Conservation (phyloP, 192 early-diverging fungal species). For the Podila verticillata region DNA sequence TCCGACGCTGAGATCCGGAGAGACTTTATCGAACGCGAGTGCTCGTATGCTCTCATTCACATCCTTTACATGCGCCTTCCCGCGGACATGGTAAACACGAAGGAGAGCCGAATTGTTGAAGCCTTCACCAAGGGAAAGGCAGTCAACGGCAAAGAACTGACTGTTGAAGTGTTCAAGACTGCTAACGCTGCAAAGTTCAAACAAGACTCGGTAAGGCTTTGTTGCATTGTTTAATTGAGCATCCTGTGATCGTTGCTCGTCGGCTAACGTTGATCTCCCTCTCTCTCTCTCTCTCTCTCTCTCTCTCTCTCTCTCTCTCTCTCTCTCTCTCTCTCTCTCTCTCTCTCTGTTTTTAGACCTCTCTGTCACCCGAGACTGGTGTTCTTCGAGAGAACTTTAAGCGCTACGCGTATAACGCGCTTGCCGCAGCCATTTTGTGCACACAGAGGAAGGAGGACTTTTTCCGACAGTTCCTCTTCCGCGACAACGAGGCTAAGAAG, state of each 20-base stretch:
- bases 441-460: conserved; percentile 67
- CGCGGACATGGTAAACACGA: conserved; percentile 46
- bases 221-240: not conserved
- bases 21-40: conserved; percentile 42
- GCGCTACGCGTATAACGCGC: conserved; percentile 66
- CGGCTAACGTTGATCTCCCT: too few species aligned
- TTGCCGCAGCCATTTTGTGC: conserved; percentile 61
- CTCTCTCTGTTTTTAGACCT: conserved; percentile 28
- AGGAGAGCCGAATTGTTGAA: conserved; percentile 48
- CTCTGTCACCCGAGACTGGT: conserved; percentile 15
- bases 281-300: too few species aligned
- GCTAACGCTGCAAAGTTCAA: conserved; percentile 53
- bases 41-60: conserved; percentile 47
- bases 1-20: conserved; percentile 31
- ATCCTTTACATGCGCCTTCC: conserved; percentile 57
- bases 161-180: conserved; percentile 52
- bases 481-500: conserved; percentile 60
- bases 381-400: conserved; percentile 40
- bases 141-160: conserved; percentile 53
- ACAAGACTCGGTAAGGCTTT: conserved; percentile 24
- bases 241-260: too few species aligned
- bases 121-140: conserved; percentile 37
- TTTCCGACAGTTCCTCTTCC: conserved; percentile 68
- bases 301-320: too few species aligned
- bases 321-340: too few species aligned